Conservation (phyloP, 1,284 basidiomycete species). For the Leccinum subspadiceum region DNA sequence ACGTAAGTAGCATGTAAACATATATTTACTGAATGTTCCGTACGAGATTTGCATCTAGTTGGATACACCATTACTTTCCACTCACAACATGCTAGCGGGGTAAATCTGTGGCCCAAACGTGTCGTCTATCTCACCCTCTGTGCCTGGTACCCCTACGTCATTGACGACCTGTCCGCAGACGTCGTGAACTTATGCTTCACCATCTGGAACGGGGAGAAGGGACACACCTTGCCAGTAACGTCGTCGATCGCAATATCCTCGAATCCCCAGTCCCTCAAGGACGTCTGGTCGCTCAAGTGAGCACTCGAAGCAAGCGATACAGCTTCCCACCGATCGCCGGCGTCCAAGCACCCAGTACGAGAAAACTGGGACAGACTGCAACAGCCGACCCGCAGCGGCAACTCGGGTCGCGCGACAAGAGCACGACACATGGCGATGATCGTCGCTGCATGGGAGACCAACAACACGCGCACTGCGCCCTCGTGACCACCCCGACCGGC, state of each 20-base stretch:
- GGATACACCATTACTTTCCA: not conserved
- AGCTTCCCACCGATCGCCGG: constrained; percentile 42
- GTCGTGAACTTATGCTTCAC: not conserved
- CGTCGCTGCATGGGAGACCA: constrained; percentile 81
- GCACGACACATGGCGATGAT: constrained; percentile 67
- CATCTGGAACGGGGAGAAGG: not conserved
- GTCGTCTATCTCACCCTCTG: constrained; percentile 55
- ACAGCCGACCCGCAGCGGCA: constrained; percentile 63
- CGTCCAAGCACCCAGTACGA: constrained; percentile 21
- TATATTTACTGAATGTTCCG: not conserved
- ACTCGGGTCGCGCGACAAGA: constrained; percentile 50
- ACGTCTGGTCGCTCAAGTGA: constrained; percentile 56
- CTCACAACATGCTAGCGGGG: constrained; percentile 42
- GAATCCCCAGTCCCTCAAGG: constrained; percentile 77
- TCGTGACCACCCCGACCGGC: not conserved
- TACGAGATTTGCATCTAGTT: not conserved
- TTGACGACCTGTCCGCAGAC: constrained; percentile 49
- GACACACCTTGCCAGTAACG: constrained; percentile 44
- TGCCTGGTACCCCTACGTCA: constrained; percentile 53
- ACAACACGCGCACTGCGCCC: constrained; percentile 46
- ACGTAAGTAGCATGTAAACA: constrained; percentile 1
- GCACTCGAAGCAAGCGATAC: constrained; percentile 50
- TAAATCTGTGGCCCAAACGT: constrained; percentile 53
- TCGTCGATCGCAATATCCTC: constrained; percentile 57
- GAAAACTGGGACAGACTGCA: constrained; percentile 61